Percentiles rank a stretch among this genome's conserved stretches.
Evolutionary conservation across 2,329 filamentous ascomycete genomes (phyloP).

Genomic region (Xylariaceae sp.): DNA sequence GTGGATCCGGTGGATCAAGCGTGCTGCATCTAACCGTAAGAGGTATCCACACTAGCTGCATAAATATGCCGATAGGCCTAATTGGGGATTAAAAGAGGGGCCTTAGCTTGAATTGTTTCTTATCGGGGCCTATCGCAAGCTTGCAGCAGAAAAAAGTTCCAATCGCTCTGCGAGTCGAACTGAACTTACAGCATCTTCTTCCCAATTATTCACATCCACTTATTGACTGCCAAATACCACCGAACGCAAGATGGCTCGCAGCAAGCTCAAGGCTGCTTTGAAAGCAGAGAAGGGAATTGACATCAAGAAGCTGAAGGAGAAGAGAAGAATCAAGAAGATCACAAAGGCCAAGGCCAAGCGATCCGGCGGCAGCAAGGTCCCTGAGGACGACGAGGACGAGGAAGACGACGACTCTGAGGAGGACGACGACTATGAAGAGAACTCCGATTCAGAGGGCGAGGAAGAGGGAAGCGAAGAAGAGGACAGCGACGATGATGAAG

Average conservation of each 20-base stretch:
- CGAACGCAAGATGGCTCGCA: slow-evolving; percentile 25
- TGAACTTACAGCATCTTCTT: not conserved
- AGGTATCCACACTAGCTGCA: not conserved
- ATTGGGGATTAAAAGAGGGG: slow-evolving; percentile 1
- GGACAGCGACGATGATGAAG: slow-evolving; percentile 25
- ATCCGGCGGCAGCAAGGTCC: slow-evolving; percentile 18
- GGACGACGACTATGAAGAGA: slow-evolving; percentile 17
- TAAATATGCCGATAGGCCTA: slow-evolving; percentile 21
- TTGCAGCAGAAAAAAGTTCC: slow-evolving; percentile 14
- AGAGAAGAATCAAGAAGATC: slow-evolving; percentile 29
- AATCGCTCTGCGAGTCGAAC: not conserved
- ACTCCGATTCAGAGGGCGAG: slow-evolving; percentile 21
- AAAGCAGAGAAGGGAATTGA: slow-evolving; percentile 30
- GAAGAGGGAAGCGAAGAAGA: slow-evolving; percentile 26
- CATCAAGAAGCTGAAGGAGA: slow-evolving; percentile 30
- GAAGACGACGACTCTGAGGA: slow-evolving; percentile 15
- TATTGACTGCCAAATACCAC: slow-evolving; percentile 6
- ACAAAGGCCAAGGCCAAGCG: slow-evolving; percentile 23
- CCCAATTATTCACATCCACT: slow-evolving; percentile 3
- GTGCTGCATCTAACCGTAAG: slow-evolving; percentile 14
- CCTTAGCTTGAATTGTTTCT: not conserved
- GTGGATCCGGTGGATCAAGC: slow-evolving; percentile 29
- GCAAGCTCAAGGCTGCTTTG: slow-evolving; percentile 29
- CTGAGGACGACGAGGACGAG: slow-evolving; percentile 13
- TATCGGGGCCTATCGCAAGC: not conserved